These are phyloP conservation scores for Pseudopediastrum boryanum DNA, from an alignment of 139 green algal genomes.

Conservation along the genomic window DNA sequence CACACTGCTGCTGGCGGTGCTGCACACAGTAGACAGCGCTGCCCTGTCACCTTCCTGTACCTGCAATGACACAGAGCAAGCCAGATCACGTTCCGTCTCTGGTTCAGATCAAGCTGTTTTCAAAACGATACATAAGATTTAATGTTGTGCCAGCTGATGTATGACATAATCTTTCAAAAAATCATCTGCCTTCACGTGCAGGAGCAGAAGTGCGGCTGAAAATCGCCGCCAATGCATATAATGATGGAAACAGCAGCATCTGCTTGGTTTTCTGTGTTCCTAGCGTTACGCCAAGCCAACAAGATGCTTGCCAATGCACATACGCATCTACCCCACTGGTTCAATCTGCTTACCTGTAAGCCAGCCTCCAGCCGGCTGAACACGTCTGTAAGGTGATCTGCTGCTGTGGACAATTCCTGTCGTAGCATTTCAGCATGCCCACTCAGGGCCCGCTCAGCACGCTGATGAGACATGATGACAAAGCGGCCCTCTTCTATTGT, in stretches of 20 bases:
- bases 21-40: constrained; percentile 22
- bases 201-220: no score
- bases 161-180: no score
- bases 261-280: no score
- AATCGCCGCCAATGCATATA: no score
- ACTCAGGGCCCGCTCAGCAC: constrained; percentile 65
- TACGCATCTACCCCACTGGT: no score
- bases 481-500: constrained; percentile 68
- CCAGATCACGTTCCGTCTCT: background rate
- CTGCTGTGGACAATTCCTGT: constrained; percentile 43
- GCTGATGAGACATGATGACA: constrained; percentile 59
- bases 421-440: constrained; percentile 53
- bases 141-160: no score
- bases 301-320: no score
- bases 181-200: no score
- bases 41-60: constrained; percentile 39
- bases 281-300: no score
- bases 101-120: background rate
- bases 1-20: constrained; percentile 19
- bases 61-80: no score
- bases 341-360: background rate
- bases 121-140: no score
- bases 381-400: constrained; percentile 38
- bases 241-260: no score
- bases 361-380: constrained; percentile 40